Percentiles rank a stretch among this genome's conserved stretches.
phyloP scores from a whole-genome alignment of 1,139 yeast genomes.

The Meyerozyma smithsonii region DNA sequence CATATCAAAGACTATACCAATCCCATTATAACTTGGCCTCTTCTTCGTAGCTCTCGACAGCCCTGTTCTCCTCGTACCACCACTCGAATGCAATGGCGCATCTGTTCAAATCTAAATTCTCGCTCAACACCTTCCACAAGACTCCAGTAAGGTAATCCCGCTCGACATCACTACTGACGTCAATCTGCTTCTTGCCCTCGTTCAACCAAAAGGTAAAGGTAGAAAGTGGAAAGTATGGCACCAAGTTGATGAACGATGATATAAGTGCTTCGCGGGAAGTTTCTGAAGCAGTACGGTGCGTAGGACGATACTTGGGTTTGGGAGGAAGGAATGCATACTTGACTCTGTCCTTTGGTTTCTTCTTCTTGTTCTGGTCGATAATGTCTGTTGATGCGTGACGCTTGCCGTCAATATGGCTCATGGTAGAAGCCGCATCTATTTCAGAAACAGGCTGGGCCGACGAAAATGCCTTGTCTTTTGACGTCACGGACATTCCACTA shows the following conservation, averaged over 20 bases:
- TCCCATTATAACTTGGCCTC: background rate
- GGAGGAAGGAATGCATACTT: conserved; percentile 18
- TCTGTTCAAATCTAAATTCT: conserved; percentile 52
- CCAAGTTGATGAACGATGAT: conserved; percentile 42
- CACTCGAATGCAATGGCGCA: conserved; percentile 61
- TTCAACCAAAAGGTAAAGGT: conserved; percentile 46
- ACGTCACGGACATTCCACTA: conserved; percentile 25
- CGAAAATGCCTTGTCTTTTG: conserved; percentile 17
- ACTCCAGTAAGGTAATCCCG: conserved; percentile 20
- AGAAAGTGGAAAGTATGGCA: conserved; percentile 51
- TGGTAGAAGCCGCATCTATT: conserved; percentile 33
- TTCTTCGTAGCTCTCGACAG: conserved; percentile 11
- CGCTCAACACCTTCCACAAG: conserved; percentile 41
- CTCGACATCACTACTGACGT: conserved; percentile 29
- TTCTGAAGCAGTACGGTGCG: conserved; percentile 25
- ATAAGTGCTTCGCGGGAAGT: conserved; percentile 53
- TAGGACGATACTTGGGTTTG: conserved; percentile 12
- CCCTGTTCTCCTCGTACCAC: conserved; percentile 46
- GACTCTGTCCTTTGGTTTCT: conserved; percentile 29
- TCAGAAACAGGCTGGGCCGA: conserved; percentile 40
- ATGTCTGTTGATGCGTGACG: conserved; percentile 19
- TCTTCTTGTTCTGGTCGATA: conserved; percentile 26
- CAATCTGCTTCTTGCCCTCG: conserved; percentile 38
- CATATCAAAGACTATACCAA: too few species aligned
- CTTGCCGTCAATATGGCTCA: conserved; percentile 25